Percentiles rank a stretch among this genome's conserved stretches.
These are phyloP conservation scores for Tulasnella sp. DNA, from an alignment of 768 basidiomycete species.

Conservation along the genomic window DNA sequence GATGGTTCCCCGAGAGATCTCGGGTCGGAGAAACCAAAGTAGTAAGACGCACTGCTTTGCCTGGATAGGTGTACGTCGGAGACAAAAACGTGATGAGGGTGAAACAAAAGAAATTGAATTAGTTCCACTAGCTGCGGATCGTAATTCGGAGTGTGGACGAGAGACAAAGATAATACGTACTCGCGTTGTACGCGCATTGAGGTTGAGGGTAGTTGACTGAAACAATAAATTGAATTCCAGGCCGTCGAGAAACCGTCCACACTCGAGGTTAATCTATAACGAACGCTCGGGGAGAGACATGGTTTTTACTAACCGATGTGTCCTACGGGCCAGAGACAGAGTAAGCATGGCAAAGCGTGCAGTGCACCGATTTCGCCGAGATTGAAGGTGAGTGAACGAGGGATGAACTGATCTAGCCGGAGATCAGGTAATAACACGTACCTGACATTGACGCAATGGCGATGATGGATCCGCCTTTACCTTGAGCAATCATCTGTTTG, in stretches of 20 bases:
- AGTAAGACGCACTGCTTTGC: constrained; percentile 9
- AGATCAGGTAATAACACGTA: not conserved
- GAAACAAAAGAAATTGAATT: not conserved
- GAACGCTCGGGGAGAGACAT: not conserved
- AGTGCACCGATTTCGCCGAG: not conserved
- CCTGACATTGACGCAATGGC: constrained; percentile 22
- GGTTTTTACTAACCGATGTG: not conserved
- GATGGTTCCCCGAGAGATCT: not conserved
- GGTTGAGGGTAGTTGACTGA: constrained; percentile 21
- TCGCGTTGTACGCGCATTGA: constrained; percentile 22
- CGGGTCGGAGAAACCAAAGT: not conserved
- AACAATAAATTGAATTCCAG: not conserved
- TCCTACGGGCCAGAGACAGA: not conserved
- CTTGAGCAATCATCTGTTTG: constrained; percentile 20
- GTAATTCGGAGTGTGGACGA: not conserved
- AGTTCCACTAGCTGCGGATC: not conserved
- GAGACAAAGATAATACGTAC: constrained; percentile 11
- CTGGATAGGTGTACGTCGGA: not conserved
- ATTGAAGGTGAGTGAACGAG: not conserved
- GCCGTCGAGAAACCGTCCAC: not conserved
- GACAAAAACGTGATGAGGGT: not conserved
- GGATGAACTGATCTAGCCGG: not conserved
- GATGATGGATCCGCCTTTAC: constrained; percentile 19
- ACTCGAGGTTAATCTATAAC: not conserved
- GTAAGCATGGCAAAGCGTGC: not conserved